Base-by-base conservation (phyloP, 2,329 filamentous ascomycete species). In the Colletotrichum spaethianum region DNA sequence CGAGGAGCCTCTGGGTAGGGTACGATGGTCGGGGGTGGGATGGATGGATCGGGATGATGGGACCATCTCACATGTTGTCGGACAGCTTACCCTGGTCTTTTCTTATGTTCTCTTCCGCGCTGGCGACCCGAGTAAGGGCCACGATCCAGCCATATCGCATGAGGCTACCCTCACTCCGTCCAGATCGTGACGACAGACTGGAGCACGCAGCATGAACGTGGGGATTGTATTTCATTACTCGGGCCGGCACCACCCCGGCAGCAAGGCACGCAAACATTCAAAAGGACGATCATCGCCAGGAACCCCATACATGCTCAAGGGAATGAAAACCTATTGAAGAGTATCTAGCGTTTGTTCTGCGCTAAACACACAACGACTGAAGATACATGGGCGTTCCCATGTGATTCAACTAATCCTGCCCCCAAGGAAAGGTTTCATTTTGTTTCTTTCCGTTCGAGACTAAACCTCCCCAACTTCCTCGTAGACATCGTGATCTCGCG, bases 241-340 rank as follows among this genome's bases (percentile, higher is more conserved):
- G 6, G 16, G 2, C 59, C 46, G 33, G 65, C 65, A 64, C 46
- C 36, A 72, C 31, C 70, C 65, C 60, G 12, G 59, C 5, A 63
- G 20, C 16, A 16, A 23, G 7, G 42, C 59, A 38, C n/a, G 12
- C n/a, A 16, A 4, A 36, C 7, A n/a, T 20, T 42, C 20, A 50
- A 40, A 48, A n/a, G 5, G 16, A 26, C 28, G 5, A 23, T 59
- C 53, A 23, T 14, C 4, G 31, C 52, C 23, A 23, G 33, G 14
- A 44, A n/a, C 26, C 9, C 9, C 23, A 20, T 5, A 42, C n/a
- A 16, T 8, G 40, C 28, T 53, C 26, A 38, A 44, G 52, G 59
- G 53, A 62, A 61, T 50, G 53, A 71, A 73, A 66, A 59, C 67
- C 42, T 61, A 67, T 73, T 52, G 61, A 73, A 73, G 67, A 73